Conservation (phyloP, 2,329 filamentous ascomycete genomes). For the Penicillium crustosum region DNA sequence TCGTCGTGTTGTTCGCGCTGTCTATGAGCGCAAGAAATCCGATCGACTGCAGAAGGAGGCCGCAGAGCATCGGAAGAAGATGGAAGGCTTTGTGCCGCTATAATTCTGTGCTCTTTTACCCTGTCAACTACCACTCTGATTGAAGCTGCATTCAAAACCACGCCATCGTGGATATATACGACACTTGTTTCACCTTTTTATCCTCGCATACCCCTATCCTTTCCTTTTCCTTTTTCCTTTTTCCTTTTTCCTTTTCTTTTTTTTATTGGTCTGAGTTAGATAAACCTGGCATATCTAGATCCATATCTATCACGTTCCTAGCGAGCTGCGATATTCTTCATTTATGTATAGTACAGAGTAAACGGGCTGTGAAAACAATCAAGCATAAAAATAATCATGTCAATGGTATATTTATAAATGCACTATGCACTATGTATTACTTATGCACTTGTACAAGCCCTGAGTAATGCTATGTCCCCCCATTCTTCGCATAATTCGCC, state of each 20-base stretch:
- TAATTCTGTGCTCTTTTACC: constrained; percentile 2
- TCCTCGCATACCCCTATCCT: background rate
- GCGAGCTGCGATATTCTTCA: background rate
- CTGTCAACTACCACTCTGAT: background rate
- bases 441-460: background rate
- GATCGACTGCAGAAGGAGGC: constrained; percentile 37
- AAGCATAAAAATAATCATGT: background rate
- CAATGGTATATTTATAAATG: background rate
- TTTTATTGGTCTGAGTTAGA: background rate
- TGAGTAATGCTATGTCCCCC: background rate
- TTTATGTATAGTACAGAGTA: background rate
- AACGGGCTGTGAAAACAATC: background rate
- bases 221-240: background rate
- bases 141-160: background rate
- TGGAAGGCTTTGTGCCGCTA: constrained; percentile 36
- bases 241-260: background rate
- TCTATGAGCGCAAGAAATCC: constrained; percentile 88
- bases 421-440: constrained; percentile 1
- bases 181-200: background rate
- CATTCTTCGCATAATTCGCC: constrained; percentile 32
- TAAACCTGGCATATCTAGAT: background rate
- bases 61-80: constrained; percentile 24
- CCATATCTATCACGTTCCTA: background rate
- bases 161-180: background rate
- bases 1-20: constrained; percentile 73